A percentile compares a stretch with the other conserved stretches of the same genome.
Evolutionary conservation across 495 filamentous ascomycete species (phyloP).

Genomic region (Baudoinia panamericana): DNA sequence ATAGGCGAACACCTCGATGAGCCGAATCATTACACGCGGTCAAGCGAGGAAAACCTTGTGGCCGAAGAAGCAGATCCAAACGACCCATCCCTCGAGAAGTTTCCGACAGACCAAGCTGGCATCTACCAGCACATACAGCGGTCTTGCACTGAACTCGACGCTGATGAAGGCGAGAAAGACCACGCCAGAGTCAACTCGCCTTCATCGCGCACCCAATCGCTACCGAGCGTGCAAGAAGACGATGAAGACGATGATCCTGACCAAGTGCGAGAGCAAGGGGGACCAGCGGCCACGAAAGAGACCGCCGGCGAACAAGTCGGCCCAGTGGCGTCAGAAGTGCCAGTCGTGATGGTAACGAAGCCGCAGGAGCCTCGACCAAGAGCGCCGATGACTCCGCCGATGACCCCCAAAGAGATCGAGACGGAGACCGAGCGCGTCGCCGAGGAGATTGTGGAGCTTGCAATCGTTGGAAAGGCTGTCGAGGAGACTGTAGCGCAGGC

Average conservation of each 20-base stretch:
- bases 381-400: conserved; percentile 10
- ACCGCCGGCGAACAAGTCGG: conserved; percentile 2
- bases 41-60: conserved; percentile 1
- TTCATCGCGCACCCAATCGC: conserved; percentile 1
- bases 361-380: neutral
- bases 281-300: neutral
- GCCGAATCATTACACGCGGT: neutral
- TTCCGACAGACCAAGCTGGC: conserved; percentile 13
- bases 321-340: neutral
- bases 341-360: conserved; percentile 1
- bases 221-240: conserved; percentile 14
- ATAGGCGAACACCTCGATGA: conserved; percentile 8
- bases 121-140: conserved; percentile 15
- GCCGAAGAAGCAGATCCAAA: conserved; percentile 14
- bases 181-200: neutral
- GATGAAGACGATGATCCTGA: conserved; percentile 12
- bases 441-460: neutral
- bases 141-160: conserved; percentile 1
- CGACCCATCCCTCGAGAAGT: conserved; percentile 16
- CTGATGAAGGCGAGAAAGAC: conserved; percentile 7
- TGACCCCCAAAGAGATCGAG: conserved; percentile 13
- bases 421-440: neutral
- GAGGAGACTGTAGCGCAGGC: neutral
- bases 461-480: neutral
- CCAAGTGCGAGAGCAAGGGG: conserved; percentile 7